Conservation (phyloP, 2,329 filamentous ascomycete genomes). For the Alternaria alternata region DNA sequence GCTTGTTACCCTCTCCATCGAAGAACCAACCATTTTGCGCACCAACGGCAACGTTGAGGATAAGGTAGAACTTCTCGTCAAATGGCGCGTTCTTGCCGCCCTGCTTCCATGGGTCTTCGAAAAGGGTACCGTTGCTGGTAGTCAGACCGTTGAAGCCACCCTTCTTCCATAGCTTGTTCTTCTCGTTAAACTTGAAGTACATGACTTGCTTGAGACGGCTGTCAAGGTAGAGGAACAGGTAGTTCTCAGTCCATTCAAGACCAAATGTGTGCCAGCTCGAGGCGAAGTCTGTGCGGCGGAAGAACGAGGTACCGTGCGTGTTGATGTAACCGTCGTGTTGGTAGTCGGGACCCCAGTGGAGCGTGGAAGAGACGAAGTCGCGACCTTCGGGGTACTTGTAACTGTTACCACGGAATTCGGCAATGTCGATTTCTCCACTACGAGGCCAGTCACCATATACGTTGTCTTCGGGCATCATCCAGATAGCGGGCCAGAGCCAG, state of each 20-base stretch:
- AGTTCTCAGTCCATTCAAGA: conserved; percentile 76
- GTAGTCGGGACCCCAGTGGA: conserved; percentile 73
- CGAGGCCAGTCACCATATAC: conserved; percentile 78
- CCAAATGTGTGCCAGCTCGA: conserved; percentile 76
- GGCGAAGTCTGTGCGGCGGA: conserved; percentile 75
- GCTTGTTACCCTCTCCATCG: conserved; percentile 74
- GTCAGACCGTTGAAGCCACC: conserved; percentile 69
- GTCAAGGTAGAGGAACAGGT: conserved; percentile 85
- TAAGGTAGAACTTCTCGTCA: conserved; percentile 77
- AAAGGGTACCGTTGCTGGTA: conserved; percentile 68
- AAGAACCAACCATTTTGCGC: conserved; percentile 82
- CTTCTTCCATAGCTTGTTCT: conserved; percentile 67
- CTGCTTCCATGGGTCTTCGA: conserved; percentile 69
- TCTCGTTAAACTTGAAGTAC: conserved; percentile 71
- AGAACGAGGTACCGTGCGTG: conserved; percentile 29
- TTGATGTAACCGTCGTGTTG: conserved; percentile 33
- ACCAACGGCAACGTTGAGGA: conserved; percentile 78
- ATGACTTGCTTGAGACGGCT: conserved; percentile 78
- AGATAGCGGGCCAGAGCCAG: conserved; percentile 90
- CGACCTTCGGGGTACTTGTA: conserved; percentile 78
- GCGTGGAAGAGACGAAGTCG: conserved; percentile 76
- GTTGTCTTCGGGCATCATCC: conserved; percentile 68
- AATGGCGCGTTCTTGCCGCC: conserved; percentile 75
- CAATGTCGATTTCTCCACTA: conserved; percentile 84
- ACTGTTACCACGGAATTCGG: conserved; percentile 77